phyloP scores from a whole-genome alignment of 768 basidiomycete species.

The Tricholoma furcatifolium region DNA sequence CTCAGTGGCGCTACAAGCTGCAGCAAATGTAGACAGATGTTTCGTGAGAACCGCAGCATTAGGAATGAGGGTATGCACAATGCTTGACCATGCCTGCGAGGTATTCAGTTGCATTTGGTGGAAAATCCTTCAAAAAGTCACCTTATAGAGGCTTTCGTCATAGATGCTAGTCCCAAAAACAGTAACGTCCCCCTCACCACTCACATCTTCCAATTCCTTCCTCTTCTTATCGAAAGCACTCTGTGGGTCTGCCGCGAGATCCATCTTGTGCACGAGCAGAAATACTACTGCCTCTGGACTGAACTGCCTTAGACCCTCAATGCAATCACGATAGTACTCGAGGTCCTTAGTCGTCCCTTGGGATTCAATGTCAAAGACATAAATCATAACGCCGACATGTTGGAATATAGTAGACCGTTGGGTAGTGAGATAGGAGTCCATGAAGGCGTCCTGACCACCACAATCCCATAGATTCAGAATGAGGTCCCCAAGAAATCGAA shows the following conservation, averaged over 20 bases:
- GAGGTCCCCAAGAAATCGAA: constrained; percentile 94
- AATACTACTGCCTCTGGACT: constrained; percentile 86
- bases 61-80: constrained; percentile 95
- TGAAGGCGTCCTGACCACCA: constrained; percentile 96
- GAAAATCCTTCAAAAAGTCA: constrained; percentile 23
- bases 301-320: constrained; percentile 75
- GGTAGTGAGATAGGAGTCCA: constrained; percentile 92
- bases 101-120: not conserved
- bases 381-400: constrained; percentile 96
- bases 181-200: constrained; percentile 56
- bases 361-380: constrained; percentile 95
- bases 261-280: constrained; percentile 97
- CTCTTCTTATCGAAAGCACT: constrained; percentile 67
- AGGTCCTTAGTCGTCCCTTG: constrained; percentile 84
- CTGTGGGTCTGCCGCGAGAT: constrained; percentile 73
- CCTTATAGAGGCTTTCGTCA: constrained; percentile 96
- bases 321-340: constrained; percentile 89
- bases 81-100: constrained; percentile 92
- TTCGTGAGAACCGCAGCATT: constrained; percentile 87
- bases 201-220: constrained; percentile 69
- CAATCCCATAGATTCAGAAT: constrained; percentile 98
- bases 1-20: constrained; percentile 87
- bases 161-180: constrained; percentile 96
- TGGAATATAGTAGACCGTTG: constrained; percentile 95
- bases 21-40: constrained; percentile 84